Conservation (phyloP, 177 flowering plant species). For the Vitis hybrid region DNA sequence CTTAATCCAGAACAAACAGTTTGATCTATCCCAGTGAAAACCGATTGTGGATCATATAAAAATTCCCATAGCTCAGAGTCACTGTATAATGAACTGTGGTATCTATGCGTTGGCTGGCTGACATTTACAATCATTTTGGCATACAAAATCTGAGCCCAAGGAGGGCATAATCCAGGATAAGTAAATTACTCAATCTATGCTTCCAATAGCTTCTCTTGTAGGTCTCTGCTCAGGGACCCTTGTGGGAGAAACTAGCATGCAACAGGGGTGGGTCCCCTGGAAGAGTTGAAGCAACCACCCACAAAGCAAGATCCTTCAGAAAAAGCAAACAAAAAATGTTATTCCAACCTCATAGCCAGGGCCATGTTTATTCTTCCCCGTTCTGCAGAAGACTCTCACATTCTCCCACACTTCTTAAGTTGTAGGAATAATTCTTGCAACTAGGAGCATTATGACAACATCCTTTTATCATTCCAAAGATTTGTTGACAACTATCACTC, state of each 20-base stretch:
- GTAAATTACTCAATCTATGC: not conserved
- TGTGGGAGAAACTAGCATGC: slow-evolving; percentile 2
- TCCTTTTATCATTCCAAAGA: not conserved
- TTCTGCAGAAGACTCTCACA: no score
- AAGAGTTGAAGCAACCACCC: not conserved
- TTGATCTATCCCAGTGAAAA: no score
- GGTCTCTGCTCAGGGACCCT: slow-evolving; percentile 5
- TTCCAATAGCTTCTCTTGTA: not conserved
- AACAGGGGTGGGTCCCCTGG: not conserved
- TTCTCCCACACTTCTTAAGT: no score
- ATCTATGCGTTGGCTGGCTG: not conserved
- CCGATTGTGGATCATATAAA: no score
- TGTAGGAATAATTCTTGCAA: not conserved
- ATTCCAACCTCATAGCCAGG: not conserved
- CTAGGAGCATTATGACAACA: not conserved
- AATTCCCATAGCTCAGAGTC: no score
- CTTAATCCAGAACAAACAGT: no score
- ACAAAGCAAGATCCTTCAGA: not conserved
- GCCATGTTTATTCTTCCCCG: not conserved
- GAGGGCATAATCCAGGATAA: not conserved
- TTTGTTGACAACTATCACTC: not conserved
- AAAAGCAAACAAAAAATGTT: not conserved
- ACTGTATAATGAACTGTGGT: no score
- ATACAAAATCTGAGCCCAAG: not conserved
- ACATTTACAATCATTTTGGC: not conserved